A percentile compares a stretch with the other conserved stretches of the same genome.
These are phyloP conservation scores for Alternaria sp. DNA, from an alignment of 2,329 filamentous ascomycete species.

Conservation along the genomic window DNA sequence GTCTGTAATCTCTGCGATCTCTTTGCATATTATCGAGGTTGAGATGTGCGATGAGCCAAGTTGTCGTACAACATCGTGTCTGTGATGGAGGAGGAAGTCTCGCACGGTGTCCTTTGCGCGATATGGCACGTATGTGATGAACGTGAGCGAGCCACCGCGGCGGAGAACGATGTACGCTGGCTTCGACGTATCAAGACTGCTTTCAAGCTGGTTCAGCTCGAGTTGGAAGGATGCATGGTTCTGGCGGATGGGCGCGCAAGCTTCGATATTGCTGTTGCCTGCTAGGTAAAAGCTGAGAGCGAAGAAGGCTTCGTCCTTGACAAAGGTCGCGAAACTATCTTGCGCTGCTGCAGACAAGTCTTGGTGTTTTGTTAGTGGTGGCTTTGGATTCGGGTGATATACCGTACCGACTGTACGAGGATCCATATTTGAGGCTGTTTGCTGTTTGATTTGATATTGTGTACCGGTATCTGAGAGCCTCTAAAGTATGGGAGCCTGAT, in stretches of 20 bases:
- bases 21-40: slow-evolving; percentile 33
- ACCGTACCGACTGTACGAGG: neutral
- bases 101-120: slow-evolving; percentile 18
- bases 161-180: slow-evolving; percentile 31
- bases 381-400: accelerated
- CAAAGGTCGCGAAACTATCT: neutral
- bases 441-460: neutral
- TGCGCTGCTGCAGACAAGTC: neutral
- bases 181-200: slow-evolving; percentile 15
- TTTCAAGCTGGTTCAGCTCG: slow-evolving; percentile 23
- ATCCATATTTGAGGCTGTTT: neutral
- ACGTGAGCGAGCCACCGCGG: slow-evolving; percentile 12
- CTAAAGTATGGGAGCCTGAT: neutral
- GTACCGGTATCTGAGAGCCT: neutral
- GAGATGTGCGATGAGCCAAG: slow-evolving; percentile 25
- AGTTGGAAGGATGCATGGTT: slow-evolving; percentile 13
- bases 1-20: slow-evolving; percentile 33
- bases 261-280: neutral
- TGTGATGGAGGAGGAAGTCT: slow-evolving; percentile 15
- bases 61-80: slow-evolving; percentile 13
- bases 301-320: neutral
- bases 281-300: neutral
- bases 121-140: slow-evolving; percentile 31
- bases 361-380: neutral
- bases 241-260: neutral